These are phyloP conservation scores for Lolium multiflorum DNA, from an alignment of 176 grass and related monocot genomes.

Conservation along the genomic window DNA sequence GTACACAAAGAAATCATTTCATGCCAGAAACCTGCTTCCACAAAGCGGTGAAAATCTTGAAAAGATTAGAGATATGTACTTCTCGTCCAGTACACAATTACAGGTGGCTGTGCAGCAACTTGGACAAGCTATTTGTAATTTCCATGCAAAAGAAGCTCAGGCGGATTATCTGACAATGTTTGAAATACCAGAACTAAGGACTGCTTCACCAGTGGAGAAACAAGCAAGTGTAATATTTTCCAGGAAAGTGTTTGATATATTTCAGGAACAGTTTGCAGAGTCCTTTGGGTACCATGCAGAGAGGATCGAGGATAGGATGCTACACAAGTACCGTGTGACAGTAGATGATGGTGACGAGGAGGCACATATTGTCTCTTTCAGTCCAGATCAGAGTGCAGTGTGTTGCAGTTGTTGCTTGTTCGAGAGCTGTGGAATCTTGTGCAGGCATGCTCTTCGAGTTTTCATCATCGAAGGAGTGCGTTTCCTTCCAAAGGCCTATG, in stretches of 20 bases:
- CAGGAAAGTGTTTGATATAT: conserved; percentile 74
- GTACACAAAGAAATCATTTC: conserved; percentile 72
- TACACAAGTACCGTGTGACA: conserved; percentile 35
- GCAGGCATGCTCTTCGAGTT: conserved; percentile 80
- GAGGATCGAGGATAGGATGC: conserved; percentile 70
- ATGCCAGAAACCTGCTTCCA: conserved; percentile 55
- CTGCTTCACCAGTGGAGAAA: conserved; percentile 72
- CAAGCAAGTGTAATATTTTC: conserved; percentile 60
- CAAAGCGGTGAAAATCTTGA: conserved; percentile 62
- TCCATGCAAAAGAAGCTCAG: conserved; percentile 64
- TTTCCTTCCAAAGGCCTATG: conserved; percentile 70
- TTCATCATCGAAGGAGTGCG: conserved; percentile 81
- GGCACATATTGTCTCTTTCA: conserved; percentile 65
- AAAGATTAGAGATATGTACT: conserved; percentile 72
- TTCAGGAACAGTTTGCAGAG: conserved; percentile 84
- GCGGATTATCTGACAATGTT: conserved; percentile 80
- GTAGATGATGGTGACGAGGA: conserved; percentile 47
- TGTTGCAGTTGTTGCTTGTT: conserved; percentile 84
- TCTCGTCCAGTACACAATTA: conserved; percentile 69
- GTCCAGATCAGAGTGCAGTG: conserved; percentile 55
- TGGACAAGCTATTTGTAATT: conserved; percentile 61
- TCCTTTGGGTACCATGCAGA: conserved; percentile 88
- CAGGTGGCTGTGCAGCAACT: conserved; percentile 65
- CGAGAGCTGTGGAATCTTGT: conserved; percentile 88
- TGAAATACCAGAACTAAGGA: conserved; percentile 63